Evolutionary conservation across 1,284 basidiomycete genomes (phyloP).

Genomic region (Cryptococcus amylolentus): DNA sequence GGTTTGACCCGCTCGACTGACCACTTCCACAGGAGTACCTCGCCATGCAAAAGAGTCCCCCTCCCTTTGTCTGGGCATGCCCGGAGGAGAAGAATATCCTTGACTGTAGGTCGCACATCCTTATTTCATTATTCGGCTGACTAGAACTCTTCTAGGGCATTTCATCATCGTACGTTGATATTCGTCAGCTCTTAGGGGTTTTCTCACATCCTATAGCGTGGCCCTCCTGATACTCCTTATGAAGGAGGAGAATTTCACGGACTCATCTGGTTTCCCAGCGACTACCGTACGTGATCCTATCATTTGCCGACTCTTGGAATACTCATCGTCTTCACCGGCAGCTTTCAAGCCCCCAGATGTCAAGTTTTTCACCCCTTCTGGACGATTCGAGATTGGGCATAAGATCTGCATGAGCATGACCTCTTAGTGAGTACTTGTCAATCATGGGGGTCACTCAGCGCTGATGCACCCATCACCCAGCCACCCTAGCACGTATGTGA

Average conservation of each 20-base stretch:
- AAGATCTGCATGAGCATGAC: constrained; percentile 98
- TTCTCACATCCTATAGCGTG: constrained; percentile 58
- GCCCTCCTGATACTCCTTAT: constrained; percentile 87
- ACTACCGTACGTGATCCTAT: constrained; percentile 64
- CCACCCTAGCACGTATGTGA: constrained; percentile 46
- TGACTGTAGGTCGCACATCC: constrained; percentile 41
- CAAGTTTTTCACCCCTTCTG: constrained; percentile 95
- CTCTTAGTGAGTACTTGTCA: constrained; percentile 64
- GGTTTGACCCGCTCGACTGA: neutral
- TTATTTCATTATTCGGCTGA: constrained; percentile 7
- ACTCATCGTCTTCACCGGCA: constrained; percentile 23
- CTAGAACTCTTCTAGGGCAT: constrained; percentile 62
- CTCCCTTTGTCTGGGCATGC: constrained; percentile 87
- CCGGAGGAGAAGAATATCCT: constrained; percentile 96
- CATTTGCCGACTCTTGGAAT: neutral
- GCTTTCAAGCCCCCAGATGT: constrained; percentile 94
- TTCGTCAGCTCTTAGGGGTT: neutral
- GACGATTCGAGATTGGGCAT: constrained; percentile 85
- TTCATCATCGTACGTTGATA: constrained; percentile 69
- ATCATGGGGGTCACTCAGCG: too few species aligned
- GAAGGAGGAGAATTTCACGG: constrained; percentile 90
- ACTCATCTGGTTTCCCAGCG: constrained; percentile 70
- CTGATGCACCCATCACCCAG: constrained; percentile 14
- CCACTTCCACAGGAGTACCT: constrained; percentile 86
- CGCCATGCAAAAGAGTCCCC: constrained; percentile 86